These are phyloP conservation scores for Chytriomyces confervae DNA, from an alignment of 192 early-diverging fungal species.

Conservation along the genomic window DNA sequence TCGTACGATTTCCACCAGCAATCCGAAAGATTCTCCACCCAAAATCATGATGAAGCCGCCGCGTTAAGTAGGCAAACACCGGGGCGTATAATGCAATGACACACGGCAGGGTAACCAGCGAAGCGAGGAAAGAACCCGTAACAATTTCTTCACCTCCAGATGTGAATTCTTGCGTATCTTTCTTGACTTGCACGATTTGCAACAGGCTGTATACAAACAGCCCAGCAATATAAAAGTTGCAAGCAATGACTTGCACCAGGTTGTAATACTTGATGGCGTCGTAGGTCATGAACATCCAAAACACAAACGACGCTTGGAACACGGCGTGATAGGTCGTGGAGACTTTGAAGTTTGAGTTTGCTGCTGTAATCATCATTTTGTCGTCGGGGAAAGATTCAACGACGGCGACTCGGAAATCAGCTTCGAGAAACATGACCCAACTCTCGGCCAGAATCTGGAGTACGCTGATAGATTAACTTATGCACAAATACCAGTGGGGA, in stretches of 20 bases:
- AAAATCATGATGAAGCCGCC: constrained; percentile 17
- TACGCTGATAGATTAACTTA: neutral
- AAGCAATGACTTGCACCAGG: constrained; percentile 15
- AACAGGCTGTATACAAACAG: constrained; percentile 19
- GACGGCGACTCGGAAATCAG: too few relatives aligned
- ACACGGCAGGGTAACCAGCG: constrained; percentile 9
- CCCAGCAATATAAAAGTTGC: constrained; percentile 24
- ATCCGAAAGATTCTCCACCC: constrained; percentile 23
- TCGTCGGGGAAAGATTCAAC: too few relatives aligned
- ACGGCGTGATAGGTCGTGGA: constrained; percentile 23
- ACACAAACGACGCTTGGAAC: constrained; percentile 20
- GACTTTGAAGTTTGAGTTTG: constrained; percentile 5
- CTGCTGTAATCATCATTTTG: constrained; percentile 1
- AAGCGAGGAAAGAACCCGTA: constrained; percentile 15
- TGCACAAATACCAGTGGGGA: neutral
- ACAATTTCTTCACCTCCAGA: neutral
- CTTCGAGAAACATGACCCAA: constrained; percentile 27
- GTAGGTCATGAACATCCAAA: constrained; percentile 14
- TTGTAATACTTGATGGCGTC: constrained; percentile 23
- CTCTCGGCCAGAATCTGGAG: constrained; percentile 6
- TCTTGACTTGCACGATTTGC: constrained; percentile 22
- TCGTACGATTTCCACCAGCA: constrained; percentile 11
- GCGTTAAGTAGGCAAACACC: constrained; percentile 15
- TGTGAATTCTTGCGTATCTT: neutral
- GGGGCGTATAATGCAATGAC: constrained; percentile 22